These are phyloP conservation scores for Cylindrodendrum hubeiense DNA, from an alignment of 2,329 filamentous ascomycete genomes.

Conservation along the genomic window DNA sequence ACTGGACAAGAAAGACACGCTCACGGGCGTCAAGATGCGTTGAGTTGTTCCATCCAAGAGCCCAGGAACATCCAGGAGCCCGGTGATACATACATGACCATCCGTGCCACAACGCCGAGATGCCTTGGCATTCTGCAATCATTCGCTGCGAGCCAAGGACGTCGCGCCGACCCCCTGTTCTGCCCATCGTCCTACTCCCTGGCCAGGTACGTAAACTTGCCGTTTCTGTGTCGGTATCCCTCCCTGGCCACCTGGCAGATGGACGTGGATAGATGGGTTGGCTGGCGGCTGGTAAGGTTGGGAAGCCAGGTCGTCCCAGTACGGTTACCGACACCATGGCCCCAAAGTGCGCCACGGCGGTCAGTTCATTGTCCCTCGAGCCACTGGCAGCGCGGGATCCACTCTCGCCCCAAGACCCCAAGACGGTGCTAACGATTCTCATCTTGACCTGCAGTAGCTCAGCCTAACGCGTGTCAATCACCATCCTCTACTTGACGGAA, in stretches of 20 bases:
- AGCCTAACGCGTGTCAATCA: slow-evolving; percentile 32
- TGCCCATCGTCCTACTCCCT: not conserved
- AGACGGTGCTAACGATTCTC: slow-evolving; percentile 39
- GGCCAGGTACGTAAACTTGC: not conserved
- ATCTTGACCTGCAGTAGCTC: slow-evolving; percentile 40
- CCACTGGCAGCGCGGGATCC: slow-evolving; percentile 14
- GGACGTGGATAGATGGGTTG: not conserved
- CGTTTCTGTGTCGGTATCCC: not conserved
- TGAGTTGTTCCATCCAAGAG: not conserved
- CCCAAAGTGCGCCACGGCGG: slow-evolving; percentile 34
- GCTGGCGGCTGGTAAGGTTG: not conserved
- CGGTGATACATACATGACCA: not conserved
- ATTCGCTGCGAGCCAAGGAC: slow-evolving; percentile 3
- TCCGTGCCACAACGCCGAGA: not conserved
- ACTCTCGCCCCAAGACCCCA: slow-evolving; percentile 8
- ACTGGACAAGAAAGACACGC: not conserved
- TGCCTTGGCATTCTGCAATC: not conserved
- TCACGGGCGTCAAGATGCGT: not conserved
- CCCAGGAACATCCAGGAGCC: not conserved
- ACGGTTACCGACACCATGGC: slow-evolving; percentile 42
- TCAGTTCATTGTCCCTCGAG: slow-evolving; percentile 24
- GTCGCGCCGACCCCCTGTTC: slow-evolving; percentile 1
- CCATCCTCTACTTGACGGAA: slow-evolving; percentile 1
- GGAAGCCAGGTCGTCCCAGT: slow-evolving; percentile 20
- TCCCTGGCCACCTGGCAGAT: slow-evolving; percentile 1